Base-by-base conservation (phyloP, 768 basidiomycete genomes). In the Suillus placidus region DNA sequence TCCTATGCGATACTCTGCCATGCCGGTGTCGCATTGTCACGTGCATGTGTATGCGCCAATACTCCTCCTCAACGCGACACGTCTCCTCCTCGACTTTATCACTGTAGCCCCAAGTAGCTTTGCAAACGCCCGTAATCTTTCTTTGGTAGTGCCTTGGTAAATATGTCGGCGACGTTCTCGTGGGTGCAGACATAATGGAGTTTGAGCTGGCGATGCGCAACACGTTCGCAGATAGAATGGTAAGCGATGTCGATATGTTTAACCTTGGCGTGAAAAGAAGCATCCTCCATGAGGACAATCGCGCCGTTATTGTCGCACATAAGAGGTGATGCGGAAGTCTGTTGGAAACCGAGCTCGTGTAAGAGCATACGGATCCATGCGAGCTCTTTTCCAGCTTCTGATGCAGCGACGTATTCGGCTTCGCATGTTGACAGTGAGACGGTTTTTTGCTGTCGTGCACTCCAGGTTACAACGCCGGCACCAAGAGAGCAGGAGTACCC, bases 241-340 rank as follows among this genome's bases (percentile, higher is more conserved):
- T 79, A 76, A 16, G 71, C 62, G 18, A 82, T 75, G 51, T 82
- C 78, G 64, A 84, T 80, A 70, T 84, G 83, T 70, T 84, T 85
- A 20, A 75, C 72, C 9, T 78, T 69, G 9, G 70, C 60, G 63
- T 85, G 82, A 64, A 73, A 73, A 0, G 71, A 56, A 1, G 80
- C 73, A 58, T 84, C 79, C 9, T 74, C 64, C 0, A 78, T 64
- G 2, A 83, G 71, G 4, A 58, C 66, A 43, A 80, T 80, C 0
- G 80, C 75, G 0, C 76, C 76, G 26, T 77, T 37, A 65, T 83
- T 84, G 68, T 85, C 79, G n/a, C 66, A 26, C 26, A 26, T 26
- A 26, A 26, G 26, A 26, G 26, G 26, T 26, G 26, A 26, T 26
- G 26, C 26, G 67, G 34, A 35, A 4, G 38, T 0, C 6, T 61